Conservation (phyloP, 2,329 filamentous ascomycete species). For the Scedosporium minutisporum region DNA sequence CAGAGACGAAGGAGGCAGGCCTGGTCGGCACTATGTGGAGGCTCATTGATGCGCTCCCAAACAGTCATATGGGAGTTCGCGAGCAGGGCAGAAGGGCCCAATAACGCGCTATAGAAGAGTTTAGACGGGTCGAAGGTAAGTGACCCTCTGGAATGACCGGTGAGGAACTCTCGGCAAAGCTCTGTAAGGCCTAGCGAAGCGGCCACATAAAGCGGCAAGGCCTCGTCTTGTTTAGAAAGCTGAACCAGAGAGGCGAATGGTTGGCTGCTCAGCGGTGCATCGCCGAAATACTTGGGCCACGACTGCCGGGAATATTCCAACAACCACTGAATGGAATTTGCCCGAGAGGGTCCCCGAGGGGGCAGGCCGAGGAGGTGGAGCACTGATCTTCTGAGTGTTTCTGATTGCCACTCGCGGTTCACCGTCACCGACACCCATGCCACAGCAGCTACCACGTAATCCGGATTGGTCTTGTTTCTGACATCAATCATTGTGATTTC, state of each 20-base stretch:
- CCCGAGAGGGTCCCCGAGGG: not conserved
- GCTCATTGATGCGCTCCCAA: constrained; percentile 5
- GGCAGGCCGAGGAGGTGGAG: not conserved
- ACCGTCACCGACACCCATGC: not conserved
- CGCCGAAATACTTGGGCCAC: not conserved
- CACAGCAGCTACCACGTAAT: not conserved
- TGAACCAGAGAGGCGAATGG: not conserved
- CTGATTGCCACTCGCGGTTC: not conserved
- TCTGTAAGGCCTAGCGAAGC: not conserved
- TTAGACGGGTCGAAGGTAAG: not conserved
- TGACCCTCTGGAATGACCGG: not conserved
- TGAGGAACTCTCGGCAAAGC: not conserved
- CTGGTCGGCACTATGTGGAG: not conserved
- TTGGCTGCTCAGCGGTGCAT: not conserved
- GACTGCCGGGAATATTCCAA: not conserved
- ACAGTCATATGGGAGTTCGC: not conserved
- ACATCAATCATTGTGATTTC: not conserved
- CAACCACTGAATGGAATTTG: constrained; percentile 3
- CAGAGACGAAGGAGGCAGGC: not conserved
- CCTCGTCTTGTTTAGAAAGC: not conserved
- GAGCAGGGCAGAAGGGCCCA: not conserved
- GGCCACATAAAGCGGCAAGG: not conserved
- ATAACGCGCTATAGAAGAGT: not conserved
- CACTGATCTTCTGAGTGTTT: not conserved
- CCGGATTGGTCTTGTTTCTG: constrained; percentile 1